phyloP scores from a whole-genome alignment of 2,329 filamentous ascomycete species.

The Exophiala xenobiotica region DNA sequence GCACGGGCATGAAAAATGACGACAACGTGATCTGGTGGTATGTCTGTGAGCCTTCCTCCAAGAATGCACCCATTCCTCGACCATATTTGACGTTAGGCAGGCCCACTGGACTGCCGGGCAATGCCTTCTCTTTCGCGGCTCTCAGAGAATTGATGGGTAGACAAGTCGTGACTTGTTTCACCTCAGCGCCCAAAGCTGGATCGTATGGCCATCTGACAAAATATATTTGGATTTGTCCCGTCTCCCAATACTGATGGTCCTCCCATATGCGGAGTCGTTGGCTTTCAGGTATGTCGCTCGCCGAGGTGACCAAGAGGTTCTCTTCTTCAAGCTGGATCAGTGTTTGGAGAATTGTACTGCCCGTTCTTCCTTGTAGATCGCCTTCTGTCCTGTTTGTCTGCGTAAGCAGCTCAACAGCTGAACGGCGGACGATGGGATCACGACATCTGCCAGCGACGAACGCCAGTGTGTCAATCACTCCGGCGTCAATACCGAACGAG shows the following conservation, averaged over 20 bases:
- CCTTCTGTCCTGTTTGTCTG: constrained; percentile 28
- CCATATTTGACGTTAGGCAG: constrained; percentile 27
- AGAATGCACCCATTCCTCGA: constrained; percentile 24
- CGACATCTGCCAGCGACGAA: constrained; percentile 34
- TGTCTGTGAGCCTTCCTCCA: constrained; percentile 25
- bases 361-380: constrained; percentile 25
- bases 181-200: constrained; percentile 19
- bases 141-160: constrained; percentile 21
- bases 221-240: constrained; percentile 26
- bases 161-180: constrained; percentile 17
- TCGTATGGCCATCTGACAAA: constrained; percentile 29
- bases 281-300: constrained; percentile 23
- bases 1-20: constrained; percentile 29
- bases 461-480: constrained; percentile 32
- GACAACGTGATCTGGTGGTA: constrained; percentile 29
- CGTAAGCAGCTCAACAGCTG: constrained; percentile 31
- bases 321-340: constrained; percentile 27
- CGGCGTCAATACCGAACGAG: constrained; percentile 35
- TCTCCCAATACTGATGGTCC: constrained; percentile 30
- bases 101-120: constrained; percentile 15
- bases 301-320: constrained; percentile 15
- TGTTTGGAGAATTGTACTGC: constrained; percentile 22
- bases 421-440: constrained; percentile 33
- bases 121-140: constrained; percentile 12
- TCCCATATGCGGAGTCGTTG: constrained; percentile 28